Conservation (phyloP, 2,329 filamentous ascomycete genomes). For the Aquanectria penicillioides region DNA sequence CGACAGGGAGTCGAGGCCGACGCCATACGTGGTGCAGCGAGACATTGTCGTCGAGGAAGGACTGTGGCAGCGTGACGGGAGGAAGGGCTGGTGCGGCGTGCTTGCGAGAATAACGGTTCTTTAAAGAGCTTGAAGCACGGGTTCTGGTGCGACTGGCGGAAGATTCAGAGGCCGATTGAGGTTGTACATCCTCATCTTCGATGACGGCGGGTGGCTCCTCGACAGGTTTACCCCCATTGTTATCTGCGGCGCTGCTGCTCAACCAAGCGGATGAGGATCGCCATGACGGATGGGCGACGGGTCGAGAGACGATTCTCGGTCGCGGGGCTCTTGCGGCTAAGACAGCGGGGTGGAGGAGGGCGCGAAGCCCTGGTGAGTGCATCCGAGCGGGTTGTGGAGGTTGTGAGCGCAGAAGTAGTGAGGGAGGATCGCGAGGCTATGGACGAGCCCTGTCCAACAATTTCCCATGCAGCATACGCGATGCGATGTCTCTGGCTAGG, state of each 20-base stretch:
- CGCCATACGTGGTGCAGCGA: slow-evolving; percentile 36
- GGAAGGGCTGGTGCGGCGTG: slow-evolving; percentile 55
- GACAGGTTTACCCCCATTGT: slow-evolving; percentile 41
- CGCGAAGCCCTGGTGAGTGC: slow-evolving; percentile 44
- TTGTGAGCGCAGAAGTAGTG: slow-evolving; percentile 6
- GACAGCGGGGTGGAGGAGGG: slow-evolving; percentile 41
- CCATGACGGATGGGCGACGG: slow-evolving; percentile 25
- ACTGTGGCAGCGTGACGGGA: slow-evolving; percentile 64
- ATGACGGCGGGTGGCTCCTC: slow-evolving; percentile 37
- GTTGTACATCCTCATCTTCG: slow-evolving; percentile 42
- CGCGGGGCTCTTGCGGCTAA: slow-evolving; percentile 39
- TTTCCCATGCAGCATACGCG: slow-evolving; percentile 20
- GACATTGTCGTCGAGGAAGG: slow-evolving; percentile 66
- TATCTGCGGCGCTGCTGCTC: slow-evolving; percentile 27
- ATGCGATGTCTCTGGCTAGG: neutral
- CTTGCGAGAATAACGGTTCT: slow-evolving; percentile 46
- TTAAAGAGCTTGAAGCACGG: slow-evolving; percentile 39
- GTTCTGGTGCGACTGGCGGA: slow-evolving; percentile 41
- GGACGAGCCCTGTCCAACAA: slow-evolving; percentile 30
- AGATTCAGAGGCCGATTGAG: slow-evolving; percentile 41
- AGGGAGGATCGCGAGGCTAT: slow-evolving; percentile 24
- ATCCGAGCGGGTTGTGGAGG: slow-evolving; percentile 41
- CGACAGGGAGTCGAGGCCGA: slow-evolving; percentile 44
- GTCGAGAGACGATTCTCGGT: slow-evolving; percentile 30
- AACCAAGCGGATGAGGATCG: slow-evolving; percentile 33